Conservation (phyloP, 345 rosid genomes). For the Passiflora organensis region DNA sequence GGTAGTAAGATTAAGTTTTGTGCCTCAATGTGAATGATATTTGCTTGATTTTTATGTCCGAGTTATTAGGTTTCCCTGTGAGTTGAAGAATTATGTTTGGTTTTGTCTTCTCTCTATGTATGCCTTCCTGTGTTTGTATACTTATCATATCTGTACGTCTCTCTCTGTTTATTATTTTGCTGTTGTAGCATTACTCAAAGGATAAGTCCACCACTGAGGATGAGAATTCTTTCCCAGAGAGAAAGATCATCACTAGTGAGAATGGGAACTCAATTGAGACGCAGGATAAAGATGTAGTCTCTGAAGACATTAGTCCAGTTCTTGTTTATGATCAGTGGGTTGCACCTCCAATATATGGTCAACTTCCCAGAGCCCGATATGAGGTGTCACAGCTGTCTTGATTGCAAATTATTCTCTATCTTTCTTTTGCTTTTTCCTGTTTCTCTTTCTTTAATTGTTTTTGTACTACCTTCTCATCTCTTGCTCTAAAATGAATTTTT, state of each 20-base stretch:
- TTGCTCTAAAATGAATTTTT: background rate
- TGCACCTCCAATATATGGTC: conserved; percentile 72
- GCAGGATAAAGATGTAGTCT: conserved; percentile 92
- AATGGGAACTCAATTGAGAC: conserved; percentile 58
- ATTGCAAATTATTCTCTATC: conserved; percentile 4
- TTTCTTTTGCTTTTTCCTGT: conserved; percentile 15
- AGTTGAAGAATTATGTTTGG: too few relatives aligned
- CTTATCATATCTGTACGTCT: conserved; percentile 4
- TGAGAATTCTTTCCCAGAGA: conserved; percentile 53
- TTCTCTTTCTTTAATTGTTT: conserved; percentile 8
- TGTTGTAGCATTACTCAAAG: conserved; percentile 50
- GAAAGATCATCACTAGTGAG: conserved; percentile 63
- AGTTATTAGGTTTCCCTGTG: too few relatives aligned
- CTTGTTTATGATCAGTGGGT: conserved; percentile 90
- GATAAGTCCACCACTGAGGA: conserved; percentile 52
- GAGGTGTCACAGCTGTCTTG: conserved; percentile 51
- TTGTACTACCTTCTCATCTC: conserved; percentile 13
- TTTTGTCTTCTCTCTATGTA: background rate
- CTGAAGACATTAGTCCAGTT: conserved; percentile 70
- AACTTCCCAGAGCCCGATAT: conserved; percentile 81
- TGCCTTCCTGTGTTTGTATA: background rate
- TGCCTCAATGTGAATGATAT: background rate
- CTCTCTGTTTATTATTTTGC: background rate
- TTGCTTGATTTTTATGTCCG: too few relatives aligned
- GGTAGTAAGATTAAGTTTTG: too few relatives aligned